Evolutionary conservation across 208 protist species (phyloP).

Genomic region (Lotmaria passim): DNA sequence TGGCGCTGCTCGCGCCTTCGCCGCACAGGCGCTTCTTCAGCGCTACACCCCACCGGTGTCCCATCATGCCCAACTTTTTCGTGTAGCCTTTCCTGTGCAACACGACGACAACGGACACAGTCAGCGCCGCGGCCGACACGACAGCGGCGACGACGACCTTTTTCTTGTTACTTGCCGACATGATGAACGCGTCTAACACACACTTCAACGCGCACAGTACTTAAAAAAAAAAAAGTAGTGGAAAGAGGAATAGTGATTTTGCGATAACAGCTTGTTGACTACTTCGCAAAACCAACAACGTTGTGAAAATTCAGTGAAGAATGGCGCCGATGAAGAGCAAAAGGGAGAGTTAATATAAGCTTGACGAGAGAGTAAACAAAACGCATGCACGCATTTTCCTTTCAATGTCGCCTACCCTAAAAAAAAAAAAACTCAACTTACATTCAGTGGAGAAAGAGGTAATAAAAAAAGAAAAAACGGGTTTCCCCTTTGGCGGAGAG

Average conservation of each 20-base stretch:
- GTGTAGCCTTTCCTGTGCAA: conserved; percentile 35
- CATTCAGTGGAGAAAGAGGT: too few species aligned
- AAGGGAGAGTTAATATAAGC: background rate
- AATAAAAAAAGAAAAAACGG: too few species aligned
- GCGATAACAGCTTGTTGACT: background rate
- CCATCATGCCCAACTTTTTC: conserved; percentile 29
- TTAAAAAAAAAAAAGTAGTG: conserved; percentile 21
- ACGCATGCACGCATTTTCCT: too few species aligned
- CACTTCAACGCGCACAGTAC: background rate
- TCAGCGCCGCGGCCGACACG: conserved; percentile 21
- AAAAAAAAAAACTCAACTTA: too few species aligned
- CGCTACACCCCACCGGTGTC: conserved; percentile 16
- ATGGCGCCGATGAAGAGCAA: too few species aligned
- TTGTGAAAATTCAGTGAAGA: background rate
- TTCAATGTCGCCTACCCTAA: too few species aligned
- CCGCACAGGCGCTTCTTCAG: conserved; percentile 14
- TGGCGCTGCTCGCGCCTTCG: conserved; percentile 10
- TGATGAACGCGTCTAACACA: conserved; percentile 1
- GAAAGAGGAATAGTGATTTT: background rate
- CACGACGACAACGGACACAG: conserved; percentile 25
- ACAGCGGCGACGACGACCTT: conserved; percentile 28
- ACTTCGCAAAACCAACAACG: background rate
- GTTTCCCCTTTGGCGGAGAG: too few species aligned
- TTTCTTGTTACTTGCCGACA: conserved; percentile 20
- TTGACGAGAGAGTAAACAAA: too few species aligned